A percentile compares a stretch with the other conserved stretches of the same genome.
Evolutionary conservation across 139 green algal genomes (phyloP).

Genomic region (Coccomyxa sp.): DNA sequence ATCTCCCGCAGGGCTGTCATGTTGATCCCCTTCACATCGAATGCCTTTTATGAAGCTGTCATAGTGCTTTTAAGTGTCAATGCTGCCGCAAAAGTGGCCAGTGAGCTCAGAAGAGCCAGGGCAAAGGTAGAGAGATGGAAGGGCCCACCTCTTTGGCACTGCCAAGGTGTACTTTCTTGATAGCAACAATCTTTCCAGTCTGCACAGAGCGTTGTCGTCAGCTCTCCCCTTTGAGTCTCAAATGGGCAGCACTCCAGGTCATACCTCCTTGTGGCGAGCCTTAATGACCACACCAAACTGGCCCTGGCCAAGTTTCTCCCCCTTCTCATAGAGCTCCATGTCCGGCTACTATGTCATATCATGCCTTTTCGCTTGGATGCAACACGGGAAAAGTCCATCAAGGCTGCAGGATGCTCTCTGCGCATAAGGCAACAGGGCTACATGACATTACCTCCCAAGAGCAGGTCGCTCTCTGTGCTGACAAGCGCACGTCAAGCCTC

Average conservation of each 20-base stretch:
- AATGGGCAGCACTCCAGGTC: too few species aligned
- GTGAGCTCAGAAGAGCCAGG: too few species aligned
- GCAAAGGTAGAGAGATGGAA: too few species aligned
- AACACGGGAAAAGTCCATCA: too few species aligned
- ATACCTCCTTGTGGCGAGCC: constrained; percentile 77
- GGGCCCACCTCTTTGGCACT: constrained; percentile 55
- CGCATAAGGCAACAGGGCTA: too few species aligned
- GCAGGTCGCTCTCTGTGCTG: too few species aligned
- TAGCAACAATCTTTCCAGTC: constrained; percentile 81
- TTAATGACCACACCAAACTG: constrained; percentile 77
- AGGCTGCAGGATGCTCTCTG: too few species aligned
- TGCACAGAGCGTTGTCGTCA: constrained; percentile 22
- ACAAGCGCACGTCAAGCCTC: too few species aligned
- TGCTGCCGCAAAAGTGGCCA: background rate
- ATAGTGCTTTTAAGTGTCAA: too few species aligned
- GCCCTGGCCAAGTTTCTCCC: constrained; percentile 60
- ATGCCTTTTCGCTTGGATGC: too few species aligned
- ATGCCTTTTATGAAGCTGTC: background rate
- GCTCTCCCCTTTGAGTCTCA: background rate
- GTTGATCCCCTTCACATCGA: constrained; percentile 68
- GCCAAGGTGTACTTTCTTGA: constrained; percentile 82
- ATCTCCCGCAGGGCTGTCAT: constrained; percentile 88
- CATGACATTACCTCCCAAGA: too few species aligned
- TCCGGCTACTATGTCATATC: too few species aligned
- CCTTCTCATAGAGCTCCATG: constrained; percentile 78